A percentile compares a stretch with the other conserved stretches of the same genome.
Evolutionary conservation across 1,139 yeast genomes (phyloP).

Genomic region (Candida sanyaensis): DNA sequence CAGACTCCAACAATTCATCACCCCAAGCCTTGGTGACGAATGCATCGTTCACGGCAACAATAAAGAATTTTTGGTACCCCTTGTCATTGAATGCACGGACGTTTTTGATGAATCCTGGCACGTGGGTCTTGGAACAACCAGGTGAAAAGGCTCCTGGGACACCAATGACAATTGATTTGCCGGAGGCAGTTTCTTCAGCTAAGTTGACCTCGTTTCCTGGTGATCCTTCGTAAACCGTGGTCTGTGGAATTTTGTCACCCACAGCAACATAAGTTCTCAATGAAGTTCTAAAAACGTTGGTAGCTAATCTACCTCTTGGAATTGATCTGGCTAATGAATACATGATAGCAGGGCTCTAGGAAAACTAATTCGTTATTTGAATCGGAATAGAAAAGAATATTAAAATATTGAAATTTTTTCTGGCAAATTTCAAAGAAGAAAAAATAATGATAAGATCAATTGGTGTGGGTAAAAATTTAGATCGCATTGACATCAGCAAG

Average conservation of each 20-base stretch:
- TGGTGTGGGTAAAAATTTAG: too few relatives aligned
- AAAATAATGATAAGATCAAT: too few relatives aligned
- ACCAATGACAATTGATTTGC: constrained; percentile 68
- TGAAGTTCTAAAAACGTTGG: constrained; percentile 9
- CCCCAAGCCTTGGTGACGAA: constrained; percentile 70
- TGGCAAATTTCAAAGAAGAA: too few relatives aligned
- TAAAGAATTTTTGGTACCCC: constrained; percentile 62
- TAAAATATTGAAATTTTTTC: too few relatives aligned
- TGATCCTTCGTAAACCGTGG: constrained; percentile 58
- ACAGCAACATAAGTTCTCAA: constrained; percentile 34
- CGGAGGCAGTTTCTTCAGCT: constrained; percentile 52
- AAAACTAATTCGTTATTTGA: too few relatives aligned
- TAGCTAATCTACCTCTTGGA: constrained; percentile 7
- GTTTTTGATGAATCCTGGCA: constrained; percentile 72
- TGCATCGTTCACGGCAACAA: constrained; percentile 83
- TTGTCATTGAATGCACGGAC: constrained; percentile 56
- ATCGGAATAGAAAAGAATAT: too few relatives aligned
- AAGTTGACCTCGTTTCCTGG: constrained; percentile 69
- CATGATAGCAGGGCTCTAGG: constrained; percentile 2
- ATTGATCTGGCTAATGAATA: constrained; percentile 10
- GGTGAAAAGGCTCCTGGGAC: constrained; percentile 94
- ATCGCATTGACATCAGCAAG: too few relatives aligned
- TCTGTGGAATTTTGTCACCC: constrained; percentile 63
- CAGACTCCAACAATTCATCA: constrained; percentile 16
- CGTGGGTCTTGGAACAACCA: constrained; percentile 75